Evolutionary conservation across 176 grass and related monocot genomes (phyloP).

Genomic region (Carex littledalei): DNA sequence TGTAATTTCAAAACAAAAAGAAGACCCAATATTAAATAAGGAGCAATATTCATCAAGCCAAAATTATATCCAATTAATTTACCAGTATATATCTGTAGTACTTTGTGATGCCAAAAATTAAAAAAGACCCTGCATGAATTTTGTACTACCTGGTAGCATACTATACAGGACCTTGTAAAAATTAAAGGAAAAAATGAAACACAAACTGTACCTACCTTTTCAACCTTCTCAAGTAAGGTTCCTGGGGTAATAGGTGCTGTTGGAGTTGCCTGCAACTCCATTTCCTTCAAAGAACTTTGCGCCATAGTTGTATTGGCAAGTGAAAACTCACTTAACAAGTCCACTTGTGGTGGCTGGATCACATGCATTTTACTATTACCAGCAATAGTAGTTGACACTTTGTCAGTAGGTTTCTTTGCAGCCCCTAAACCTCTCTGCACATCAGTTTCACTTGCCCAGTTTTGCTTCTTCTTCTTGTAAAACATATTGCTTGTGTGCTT

Average conservation of each 20-base stretch:
- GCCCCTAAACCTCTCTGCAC: background rate
- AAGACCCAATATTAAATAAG: background rate
- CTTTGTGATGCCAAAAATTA: background rate
- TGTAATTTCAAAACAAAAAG: background rate
- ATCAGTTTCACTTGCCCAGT: background rate
- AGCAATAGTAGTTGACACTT: background rate
- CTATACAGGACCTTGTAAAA: background rate
- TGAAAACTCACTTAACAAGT: conserved; percentile 14
- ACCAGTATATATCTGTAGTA: background rate
- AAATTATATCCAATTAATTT: background rate
- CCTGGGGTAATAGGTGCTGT: background rate
- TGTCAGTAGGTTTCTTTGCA: background rate
- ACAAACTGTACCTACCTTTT: background rate
- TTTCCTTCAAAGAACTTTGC: background rate
- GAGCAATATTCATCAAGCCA: background rate
- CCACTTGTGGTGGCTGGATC: conserved; percentile 10
- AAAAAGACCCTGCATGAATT: background rate
- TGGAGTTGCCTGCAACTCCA: background rate
- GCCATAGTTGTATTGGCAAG: background rate
- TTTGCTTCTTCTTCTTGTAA: background rate
- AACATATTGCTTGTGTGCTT: conserved; percentile 2
- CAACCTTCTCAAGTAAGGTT: background rate
- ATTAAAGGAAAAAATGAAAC: background rate
- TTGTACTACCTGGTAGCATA: background rate
- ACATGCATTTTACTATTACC: conserved; percentile 10